These are phyloP conservation scores for Phytophthora sp. DNA, from an alignment of 352 stramenopile species.

Conservation along the genomic window DNA sequence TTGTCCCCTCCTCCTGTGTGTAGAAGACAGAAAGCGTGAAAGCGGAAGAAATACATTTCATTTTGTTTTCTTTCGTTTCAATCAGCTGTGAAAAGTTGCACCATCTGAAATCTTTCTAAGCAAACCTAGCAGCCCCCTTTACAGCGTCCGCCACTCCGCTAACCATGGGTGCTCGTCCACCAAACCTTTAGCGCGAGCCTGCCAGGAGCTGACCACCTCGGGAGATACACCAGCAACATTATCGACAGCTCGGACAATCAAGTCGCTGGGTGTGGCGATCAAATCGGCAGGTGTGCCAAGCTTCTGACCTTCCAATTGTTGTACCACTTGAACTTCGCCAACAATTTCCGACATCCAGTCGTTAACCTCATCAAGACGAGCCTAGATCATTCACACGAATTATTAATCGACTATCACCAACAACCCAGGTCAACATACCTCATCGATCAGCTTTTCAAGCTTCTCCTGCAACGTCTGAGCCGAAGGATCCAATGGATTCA, in stretches of 20 bases:
- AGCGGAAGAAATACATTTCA: conserved; percentile 37
- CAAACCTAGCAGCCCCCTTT: not conserved
- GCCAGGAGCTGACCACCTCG: conserved; percentile 54
- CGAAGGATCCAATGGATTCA: conserved; percentile 46
- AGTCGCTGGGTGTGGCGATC: conserved; percentile 67
- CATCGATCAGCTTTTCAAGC: conserved; percentile 66
- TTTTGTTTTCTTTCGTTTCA: conserved; percentile 39
- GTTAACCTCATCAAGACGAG: conserved; percentile 81
- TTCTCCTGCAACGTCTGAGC: conserved; percentile 46
- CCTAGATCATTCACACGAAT: conserved; percentile 38
- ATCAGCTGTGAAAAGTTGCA: not conserved
- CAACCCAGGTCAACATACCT: conserved; percentile 33
- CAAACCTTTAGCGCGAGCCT: conserved; percentile 43
- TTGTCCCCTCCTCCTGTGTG: conserved; percentile 25
- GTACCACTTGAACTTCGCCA: conserved; percentile 51
- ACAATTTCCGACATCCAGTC: conserved; percentile 80
- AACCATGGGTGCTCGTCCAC: conserved; percentile 66
- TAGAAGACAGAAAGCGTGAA: conserved; percentile 37
- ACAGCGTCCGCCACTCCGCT: conserved; percentile 83
- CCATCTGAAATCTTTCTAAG: not conserved
- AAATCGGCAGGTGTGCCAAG: conserved; percentile 83
- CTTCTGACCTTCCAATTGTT: conserved; percentile 73
- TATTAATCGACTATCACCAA: not conserved
- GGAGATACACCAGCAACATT: conserved; percentile 33
- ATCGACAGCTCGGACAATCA: conserved; percentile 56